Conservation (phyloP, 2,329 filamentous ascomycete species). For the Penicillium verrucosum region DNA sequence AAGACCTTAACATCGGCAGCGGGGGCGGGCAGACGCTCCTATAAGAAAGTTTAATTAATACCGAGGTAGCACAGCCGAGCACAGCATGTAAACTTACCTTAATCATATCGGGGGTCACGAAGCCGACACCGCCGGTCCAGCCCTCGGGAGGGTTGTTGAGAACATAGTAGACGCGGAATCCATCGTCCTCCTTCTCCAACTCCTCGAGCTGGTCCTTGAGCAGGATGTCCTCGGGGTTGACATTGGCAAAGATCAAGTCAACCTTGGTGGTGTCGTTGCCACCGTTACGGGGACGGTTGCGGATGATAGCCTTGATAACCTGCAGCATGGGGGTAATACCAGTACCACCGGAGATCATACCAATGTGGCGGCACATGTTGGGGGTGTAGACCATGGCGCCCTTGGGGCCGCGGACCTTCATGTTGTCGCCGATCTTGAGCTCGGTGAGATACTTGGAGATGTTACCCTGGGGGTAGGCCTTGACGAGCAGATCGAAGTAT, state of each 20-base stretch:
- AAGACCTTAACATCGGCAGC: constrained; percentile 88
- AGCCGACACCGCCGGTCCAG: constrained; percentile 91
- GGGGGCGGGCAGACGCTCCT: constrained; percentile 67
- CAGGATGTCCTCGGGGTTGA: constrained; percentile 87
- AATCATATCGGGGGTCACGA: constrained; percentile 94
- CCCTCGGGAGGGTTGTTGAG: constrained; percentile 90
- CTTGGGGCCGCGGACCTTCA: constrained; percentile 92
- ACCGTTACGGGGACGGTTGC: constrained; percentile 63
- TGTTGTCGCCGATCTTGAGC: constrained; percentile 76
- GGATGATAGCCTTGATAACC: constrained; percentile 84
- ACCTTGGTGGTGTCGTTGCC: constrained; percentile 82
- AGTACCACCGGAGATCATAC: constrained; percentile 96
- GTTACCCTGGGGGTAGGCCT: constrained; percentile 95
- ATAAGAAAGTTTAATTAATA: constrained; percentile 4
- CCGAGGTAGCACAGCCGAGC: neutral
- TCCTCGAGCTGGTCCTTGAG: constrained; percentile 87
- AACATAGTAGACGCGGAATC: constrained; percentile 89
- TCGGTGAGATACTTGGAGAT: constrained; percentile 90
- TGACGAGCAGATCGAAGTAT: constrained; percentile 94
- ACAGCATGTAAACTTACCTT: constrained; percentile 54
- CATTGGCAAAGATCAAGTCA: constrained; percentile 95
- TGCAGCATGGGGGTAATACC: constrained; percentile 99
- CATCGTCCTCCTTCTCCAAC: constrained; percentile 70
- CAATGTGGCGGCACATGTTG: constrained; percentile 94
- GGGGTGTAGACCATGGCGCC: constrained; percentile 96